Percentiles rank a stretch among this genome's conserved stretches.
phyloP scores from a whole-genome alignment of 2,329 filamentous ascomycete genomes.

The Macroventuria anomochaeta region DNA sequence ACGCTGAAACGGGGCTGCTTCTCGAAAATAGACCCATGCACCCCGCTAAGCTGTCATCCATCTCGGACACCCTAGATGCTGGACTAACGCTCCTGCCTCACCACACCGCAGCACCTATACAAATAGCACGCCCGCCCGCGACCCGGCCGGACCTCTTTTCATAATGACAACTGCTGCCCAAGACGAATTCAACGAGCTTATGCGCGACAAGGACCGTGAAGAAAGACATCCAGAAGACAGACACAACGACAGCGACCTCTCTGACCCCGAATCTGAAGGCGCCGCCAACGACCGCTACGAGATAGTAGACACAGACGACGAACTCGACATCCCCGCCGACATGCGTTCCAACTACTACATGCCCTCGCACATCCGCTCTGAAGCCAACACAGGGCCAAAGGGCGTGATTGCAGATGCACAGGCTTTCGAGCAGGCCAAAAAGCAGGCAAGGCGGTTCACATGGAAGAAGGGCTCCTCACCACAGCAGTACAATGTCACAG shows the following conservation, averaged over 20 bases:
- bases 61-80: constrained; percentile 11
- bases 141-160: constrained; percentile 23
- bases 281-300: constrained; percentile 62
- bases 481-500: constrained; percentile 35
- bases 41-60: constrained; percentile 23
- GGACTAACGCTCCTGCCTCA: constrained; percentile 11
- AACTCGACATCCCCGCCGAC: constrained; percentile 54
- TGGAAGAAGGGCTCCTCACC: constrained; percentile 36
- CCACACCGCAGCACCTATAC: constrained; percentile 19
- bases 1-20: constrained; percentile 20
- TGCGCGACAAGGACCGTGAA: constrained; percentile 55
- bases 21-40: constrained; percentile 20
- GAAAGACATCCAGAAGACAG: constrained; percentile 57
- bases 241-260: constrained; percentile 65
- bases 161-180: constrained; percentile 56
- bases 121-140: constrained; percentile 15
- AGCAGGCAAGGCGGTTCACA: constrained; percentile 46
- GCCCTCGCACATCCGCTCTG: constrained; percentile 68
- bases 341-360: constrained; percentile 64
- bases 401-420: constrained; percentile 86
- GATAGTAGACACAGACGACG: constrained; percentile 61
- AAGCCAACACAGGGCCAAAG: constrained; percentile 80
- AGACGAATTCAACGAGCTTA: constrained; percentile 60
- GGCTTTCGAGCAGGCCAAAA: constrained; percentile 71
- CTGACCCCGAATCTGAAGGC: constrained; percentile 62